A percentile compares a stretch with the other conserved stretches of the same genome.
Conservation (phyloP, 345 rosid species). For the Rhodomyrtus tomentosa region DNA sequence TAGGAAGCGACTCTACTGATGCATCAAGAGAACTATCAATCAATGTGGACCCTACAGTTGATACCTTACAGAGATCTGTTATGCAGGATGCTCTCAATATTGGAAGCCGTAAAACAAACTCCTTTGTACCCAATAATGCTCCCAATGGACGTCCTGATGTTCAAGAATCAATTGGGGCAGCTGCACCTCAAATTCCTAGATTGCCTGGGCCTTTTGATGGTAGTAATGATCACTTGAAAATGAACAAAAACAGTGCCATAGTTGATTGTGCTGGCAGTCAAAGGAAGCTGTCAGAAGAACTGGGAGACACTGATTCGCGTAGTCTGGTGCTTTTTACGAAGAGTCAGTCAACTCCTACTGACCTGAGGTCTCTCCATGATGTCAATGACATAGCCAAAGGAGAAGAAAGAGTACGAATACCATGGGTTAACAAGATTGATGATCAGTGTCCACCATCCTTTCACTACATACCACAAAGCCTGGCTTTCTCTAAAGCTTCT, state of each 20-base stretch:
- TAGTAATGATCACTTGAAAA: background rate
- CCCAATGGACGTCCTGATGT: slow-evolving; percentile 1
- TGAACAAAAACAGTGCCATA: slow-evolving; percentile 2
- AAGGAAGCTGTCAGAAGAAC: slow-evolving; percentile 17
- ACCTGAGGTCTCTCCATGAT: slow-evolving; percentile 36
- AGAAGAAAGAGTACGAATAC: slow-evolving; percentile 52
- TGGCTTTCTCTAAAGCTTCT: slow-evolving; percentile 44
- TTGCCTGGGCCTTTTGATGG: background rate
- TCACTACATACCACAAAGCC: slow-evolving; percentile 45
- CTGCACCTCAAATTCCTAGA: background rate
- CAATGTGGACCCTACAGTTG: slow-evolving; percentile 23
- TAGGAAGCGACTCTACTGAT: slow-evolving; percentile 45
- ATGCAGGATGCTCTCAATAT: slow-evolving; percentile 11
- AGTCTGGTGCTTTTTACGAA: slow-evolving; percentile 41
- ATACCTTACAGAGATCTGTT: slow-evolving; percentile 35
- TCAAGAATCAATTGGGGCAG: background rate
- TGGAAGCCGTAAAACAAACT: slow-evolving; percentile 6
- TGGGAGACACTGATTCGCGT: slow-evolving; percentile 1
- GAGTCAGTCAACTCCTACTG: slow-evolving; percentile 29
- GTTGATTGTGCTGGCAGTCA: background rate
- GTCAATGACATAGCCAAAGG: slow-evolving; percentile 52
- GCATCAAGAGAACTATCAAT: slow-evolving; percentile 35
- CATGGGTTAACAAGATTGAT: slow-evolving; percentile 69
- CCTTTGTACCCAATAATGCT: background rate
- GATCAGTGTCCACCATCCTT: slow-evolving; percentile 46